Percentiles rank a stretch among this genome's conserved stretches.
Evolutionary conservation across 2,329 filamentous ascomycete genomes (phyloP).

Genomic region (Fusarium sp.): DNA sequence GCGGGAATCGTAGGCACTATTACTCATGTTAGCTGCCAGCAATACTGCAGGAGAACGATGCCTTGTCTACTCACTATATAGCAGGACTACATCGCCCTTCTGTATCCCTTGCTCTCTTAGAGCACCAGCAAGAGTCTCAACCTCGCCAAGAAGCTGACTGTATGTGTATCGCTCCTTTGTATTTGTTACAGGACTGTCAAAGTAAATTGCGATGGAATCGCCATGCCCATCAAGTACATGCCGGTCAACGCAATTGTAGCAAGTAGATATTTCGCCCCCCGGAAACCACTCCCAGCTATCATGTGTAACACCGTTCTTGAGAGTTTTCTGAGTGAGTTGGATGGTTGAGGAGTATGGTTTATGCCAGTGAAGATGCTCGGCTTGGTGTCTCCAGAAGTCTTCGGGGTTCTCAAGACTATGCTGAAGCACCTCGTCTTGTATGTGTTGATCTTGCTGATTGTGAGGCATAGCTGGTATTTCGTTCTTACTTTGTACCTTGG

Average conservation of each 20-base stretch:
- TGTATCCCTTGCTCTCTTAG: constrained; percentile 82
- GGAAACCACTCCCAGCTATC: constrained; percentile 91
- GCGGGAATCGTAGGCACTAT: constrained; percentile 96
- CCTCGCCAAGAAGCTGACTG: constrained; percentile 76
- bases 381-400: constrained; percentile 79
- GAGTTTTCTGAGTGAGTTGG: constrained; percentile 66
- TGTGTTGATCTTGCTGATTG: constrained; percentile 33
- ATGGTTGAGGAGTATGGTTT: constrained; percentile 74
- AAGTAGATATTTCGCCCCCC: constrained; percentile 87
- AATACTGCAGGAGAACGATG: neutral
- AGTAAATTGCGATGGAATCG: constrained; percentile 78
- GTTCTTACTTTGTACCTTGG: neutral
- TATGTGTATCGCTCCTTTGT: constrained; percentile 81
- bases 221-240: constrained; percentile 86
- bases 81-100: constrained; percentile 85
- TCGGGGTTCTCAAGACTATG: constrained; percentile 75
- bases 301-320: constrained; percentile 70
- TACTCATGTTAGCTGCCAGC: neutral
- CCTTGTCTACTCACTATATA: constrained; percentile 76
- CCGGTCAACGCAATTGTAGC: constrained; percentile 90
- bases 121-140: constrained; percentile 83
- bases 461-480: constrained; percentile 22
- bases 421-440: constrained; percentile 62
- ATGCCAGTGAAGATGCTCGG: constrained; percentile 82
- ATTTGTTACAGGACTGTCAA: constrained; percentile 85